Percentiles rank a stretch among this genome's conserved stretches.
phyloP scores from a whole-genome alignment of 2,329 filamentous ascomycete genomes.

The Chrysosporium keratinophilum region DNA sequence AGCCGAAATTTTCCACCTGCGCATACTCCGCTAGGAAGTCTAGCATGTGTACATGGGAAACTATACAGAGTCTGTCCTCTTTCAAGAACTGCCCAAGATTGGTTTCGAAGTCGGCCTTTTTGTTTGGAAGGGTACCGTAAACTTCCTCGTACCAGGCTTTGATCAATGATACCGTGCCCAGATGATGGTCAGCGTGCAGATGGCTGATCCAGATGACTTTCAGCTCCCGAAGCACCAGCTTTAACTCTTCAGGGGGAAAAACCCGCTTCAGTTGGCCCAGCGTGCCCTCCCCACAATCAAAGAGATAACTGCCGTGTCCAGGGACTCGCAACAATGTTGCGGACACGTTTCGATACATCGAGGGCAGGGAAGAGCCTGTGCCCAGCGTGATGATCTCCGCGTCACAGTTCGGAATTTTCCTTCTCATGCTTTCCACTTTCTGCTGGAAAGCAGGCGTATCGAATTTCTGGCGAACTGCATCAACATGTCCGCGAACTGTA shows the following conservation, averaged over 20 bases:
- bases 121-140: constrained; percentile 32
- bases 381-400: constrained; percentile 78
- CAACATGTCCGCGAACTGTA: neutral
- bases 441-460: constrained; percentile 25
- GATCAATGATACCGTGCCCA: constrained; percentile 73
- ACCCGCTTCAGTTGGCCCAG: constrained; percentile 73
- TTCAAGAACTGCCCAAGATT: constrained; percentile 30
- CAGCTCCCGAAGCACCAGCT: constrained; percentile 64
- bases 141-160: constrained; percentile 62
- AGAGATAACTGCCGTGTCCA: constrained; percentile 72
- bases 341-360: constrained; percentile 92
- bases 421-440: constrained; percentile 39
- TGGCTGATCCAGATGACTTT: constrained; percentile 88
- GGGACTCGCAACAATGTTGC: constrained; percentile 76
- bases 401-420: constrained; percentile 61
- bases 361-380: constrained; percentile 81
- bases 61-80: constrained; percentile 48
- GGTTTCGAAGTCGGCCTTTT: constrained; percentile 31
- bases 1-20: constrained; percentile 65
- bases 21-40: constrained; percentile 71
- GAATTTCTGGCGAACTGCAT: constrained; percentile 18
- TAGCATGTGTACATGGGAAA: constrained; percentile 61
- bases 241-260: constrained; percentile 54
- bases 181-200: constrained; percentile 89
- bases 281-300: constrained; percentile 89